Percentiles rank a stretch among this genome's conserved stretches.
These are phyloP conservation scores for Acanthamoeba royreba DNA, from an alignment of 208 protist genomes.

Conservation along the genomic window DNA sequence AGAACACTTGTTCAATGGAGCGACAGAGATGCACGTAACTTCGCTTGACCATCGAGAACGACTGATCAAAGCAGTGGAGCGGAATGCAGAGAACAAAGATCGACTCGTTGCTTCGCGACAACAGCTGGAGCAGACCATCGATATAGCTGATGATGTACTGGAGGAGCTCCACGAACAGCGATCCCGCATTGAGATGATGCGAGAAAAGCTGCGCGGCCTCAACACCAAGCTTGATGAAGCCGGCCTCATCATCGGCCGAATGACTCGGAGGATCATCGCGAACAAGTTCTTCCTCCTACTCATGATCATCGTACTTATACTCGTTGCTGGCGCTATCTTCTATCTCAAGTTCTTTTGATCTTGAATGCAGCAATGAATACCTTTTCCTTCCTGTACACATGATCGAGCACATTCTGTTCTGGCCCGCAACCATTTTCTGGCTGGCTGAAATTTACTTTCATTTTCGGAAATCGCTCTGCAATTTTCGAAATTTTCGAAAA, in stretches of 20 bases:
- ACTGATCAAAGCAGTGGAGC: background rate
- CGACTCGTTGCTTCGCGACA: background rate
- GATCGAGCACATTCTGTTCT: constrained; percentile 2
- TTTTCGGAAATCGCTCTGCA: too few species aligned
- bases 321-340: background rate
- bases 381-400: background rate
- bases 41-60: background rate
- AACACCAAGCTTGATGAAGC: constrained; percentile 4
- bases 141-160: background rate
- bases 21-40: background rate
- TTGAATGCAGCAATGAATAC: constrained; percentile 59
- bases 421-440: too few species aligned
- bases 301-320: constrained; percentile 15
- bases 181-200: background rate
- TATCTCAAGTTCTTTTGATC: constrained; percentile 73
- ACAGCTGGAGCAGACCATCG: background rate
- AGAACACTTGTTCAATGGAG: background rate
- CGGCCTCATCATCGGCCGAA: background rate
- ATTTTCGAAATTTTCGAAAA: too few species aligned
- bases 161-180: background rate
- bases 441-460: too few species aligned
- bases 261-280: background rate
- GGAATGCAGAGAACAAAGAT: background rate
- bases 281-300: constrained; percentile 18
- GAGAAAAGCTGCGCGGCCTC: background rate